Base-by-base conservation (phyloP, 2,329 filamentous ascomycete genomes). In the Aureobasidium sp. region DNA sequence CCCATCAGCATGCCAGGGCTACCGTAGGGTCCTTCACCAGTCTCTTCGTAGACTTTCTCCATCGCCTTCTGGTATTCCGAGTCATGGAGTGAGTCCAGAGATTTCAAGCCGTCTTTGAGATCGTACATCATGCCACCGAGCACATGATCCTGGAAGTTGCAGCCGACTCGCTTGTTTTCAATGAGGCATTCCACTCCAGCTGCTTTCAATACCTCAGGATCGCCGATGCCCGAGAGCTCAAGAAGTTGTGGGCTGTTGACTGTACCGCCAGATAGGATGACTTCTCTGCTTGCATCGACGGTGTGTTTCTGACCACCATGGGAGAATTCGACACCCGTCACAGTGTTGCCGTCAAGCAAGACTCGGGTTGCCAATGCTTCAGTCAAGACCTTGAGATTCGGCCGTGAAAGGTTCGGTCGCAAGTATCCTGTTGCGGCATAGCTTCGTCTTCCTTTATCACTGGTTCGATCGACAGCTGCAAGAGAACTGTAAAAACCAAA, bases 201-300 rank as follows among this genome's bases (percentile, higher is more conserved):
- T 4, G 70, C 68, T 11, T 72, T 65, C 4, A 81, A 71, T 1
- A 80, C 66, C 0, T 73, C 66, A 1, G 72, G 70, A 52, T 76
- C 73, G 2, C 47, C 47, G 4, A 49, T 34, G 6, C 47, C 47
- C 8, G 25, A 31, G 9, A 49, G 47, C 17, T 49, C 47, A 20
- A 81, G 77, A 15, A 83, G 72, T 69, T 79, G 82, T 2, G 78
- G 84, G n/a, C 80, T 84, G 68, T 79, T 78, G 34, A 81, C 72
- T 25, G 76, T 79, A 0, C 84, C 84, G 0, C 82, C 83, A 4
- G 79, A 79, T 1, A 87, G 68, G 37, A 88, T 78, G 12, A 86
- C 76, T 66, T 87, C 84, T 61, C 68, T 67, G 6, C 62, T 64
- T 67, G 67, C 72, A 12, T 64, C 75, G 2, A 74, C 69, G 5